Evolutionary conservation across 2,329 filamentous ascomycete species (phyloP), one percentile per base, ranked within the genome.

Genomic region (Cyphellophora attinorum): DNA sequence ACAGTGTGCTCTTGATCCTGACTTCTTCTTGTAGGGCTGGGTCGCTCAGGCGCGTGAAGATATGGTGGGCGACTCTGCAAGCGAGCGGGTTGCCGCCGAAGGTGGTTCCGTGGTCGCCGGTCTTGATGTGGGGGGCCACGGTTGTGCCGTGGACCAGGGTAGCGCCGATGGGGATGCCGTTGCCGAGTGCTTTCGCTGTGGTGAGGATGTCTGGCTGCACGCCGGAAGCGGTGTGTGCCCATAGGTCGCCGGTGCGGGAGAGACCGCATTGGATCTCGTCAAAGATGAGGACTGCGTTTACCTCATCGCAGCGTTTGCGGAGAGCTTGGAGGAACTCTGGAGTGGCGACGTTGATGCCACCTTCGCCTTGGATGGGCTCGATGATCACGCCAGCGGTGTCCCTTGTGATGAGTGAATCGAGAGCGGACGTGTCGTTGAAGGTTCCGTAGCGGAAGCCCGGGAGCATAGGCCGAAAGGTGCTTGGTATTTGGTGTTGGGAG

Each of bases 231-330:
- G 55, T 50, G 54, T 98, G 89, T 0, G 91, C 91, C 91, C 91
- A 98, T 50, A 98, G 71, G 10, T 69, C 72, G 21, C 91, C 91
- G 1, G 91, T 96, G 34, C 91, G 79, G 16, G 79, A 77, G 19
- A 98, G 68, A 34, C 91, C 91, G 58, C 86, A 95, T 62, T 98
- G 91, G 44, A 98, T 98, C 67, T 98, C 91, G 53, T 98, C 91
- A 58, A 91, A 89, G 54, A 95, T 82, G 38, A 98, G 66, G 3
- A 96, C 76, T 2, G 89, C 88, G 33, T 85, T 85, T 19, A 95
- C 85, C 49, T 85, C 80, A 37, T 79, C 80, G 60, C 88, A 95
- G 39, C 88, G 76, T 54, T 73, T 74, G 39, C 85, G 85, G n/a
- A 98, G 72, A 1, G 85, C 82, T 15, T 77, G 58, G 15, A 98